These are phyloP conservation scores for Drechslerella stenobrocha DNA, from an alignment of 2,329 filamentous ascomycete genomes.

Conservation along the genomic window DNA sequence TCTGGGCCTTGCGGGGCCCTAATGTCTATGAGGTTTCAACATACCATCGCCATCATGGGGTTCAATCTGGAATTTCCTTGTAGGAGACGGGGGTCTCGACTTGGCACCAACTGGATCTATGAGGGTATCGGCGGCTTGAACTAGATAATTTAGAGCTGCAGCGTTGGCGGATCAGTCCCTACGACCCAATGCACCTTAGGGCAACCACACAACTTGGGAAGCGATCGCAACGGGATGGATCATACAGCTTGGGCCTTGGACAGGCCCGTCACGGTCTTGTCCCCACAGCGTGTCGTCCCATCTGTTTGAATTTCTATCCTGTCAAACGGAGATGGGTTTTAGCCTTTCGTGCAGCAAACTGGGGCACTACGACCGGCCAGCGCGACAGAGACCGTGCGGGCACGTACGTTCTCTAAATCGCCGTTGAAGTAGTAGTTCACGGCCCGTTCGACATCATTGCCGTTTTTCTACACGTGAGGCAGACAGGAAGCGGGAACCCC, in stretches of 20 bases:
- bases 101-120: constrained; percentile 39
- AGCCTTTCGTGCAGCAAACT: neutral
- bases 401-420: constrained; percentile 31
- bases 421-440: constrained; percentile 51
- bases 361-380: neutral
- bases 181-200: constrained; percentile 10
- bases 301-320: constrained; percentile 22
- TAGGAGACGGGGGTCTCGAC: constrained; percentile 39
- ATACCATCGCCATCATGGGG: constrained; percentile 39
- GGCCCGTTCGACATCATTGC: constrained; percentile 50
- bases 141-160: constrained; percentile 24
- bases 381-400: neutral
- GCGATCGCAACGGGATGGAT: neutral
- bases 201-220: neutral
- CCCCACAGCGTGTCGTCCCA: constrained; percentile 24
- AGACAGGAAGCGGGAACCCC: constrained; percentile 20
- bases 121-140: constrained; percentile 23
- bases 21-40: neutral
- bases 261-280: constrained; percentile 33
- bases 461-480: constrained; percentile 26
- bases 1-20: neutral
- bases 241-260: constrained; percentile 26
- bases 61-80: constrained; percentile 33
- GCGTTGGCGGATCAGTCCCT: constrained; percentile 31
- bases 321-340: neutral